Percentiles rank a stretch among this genome's conserved stretches.
These are phyloP conservation scores for Claviceps sp. DNA, from an alignment of 2,329 filamentous ascomycete species.

Conservation along the genomic window DNA sequence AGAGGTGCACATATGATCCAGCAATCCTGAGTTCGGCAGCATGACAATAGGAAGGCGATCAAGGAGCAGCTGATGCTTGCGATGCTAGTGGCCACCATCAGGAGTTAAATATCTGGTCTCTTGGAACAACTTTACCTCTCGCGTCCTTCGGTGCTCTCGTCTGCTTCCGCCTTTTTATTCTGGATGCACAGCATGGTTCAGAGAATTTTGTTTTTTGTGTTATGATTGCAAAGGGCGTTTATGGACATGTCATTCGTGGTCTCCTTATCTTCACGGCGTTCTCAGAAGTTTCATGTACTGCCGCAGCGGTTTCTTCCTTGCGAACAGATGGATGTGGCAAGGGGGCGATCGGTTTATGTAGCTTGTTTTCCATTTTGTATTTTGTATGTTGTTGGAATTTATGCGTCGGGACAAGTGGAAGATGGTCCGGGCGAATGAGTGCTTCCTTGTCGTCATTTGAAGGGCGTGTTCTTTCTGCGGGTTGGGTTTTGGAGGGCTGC, in stretches of 20 bases:
- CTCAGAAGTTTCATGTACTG: neutral
- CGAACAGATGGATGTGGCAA: neutral
- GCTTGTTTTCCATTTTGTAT: neutral
- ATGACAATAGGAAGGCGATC: slow-evolving; percentile 31
- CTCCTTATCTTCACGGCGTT: neutral
- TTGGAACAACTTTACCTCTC: neutral
- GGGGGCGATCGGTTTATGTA: neutral
- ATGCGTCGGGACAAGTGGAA: neutral
- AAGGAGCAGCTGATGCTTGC: slow-evolving; percentile 11
- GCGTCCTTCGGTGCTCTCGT: neutral
- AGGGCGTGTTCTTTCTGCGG: no score
- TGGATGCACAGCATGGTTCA: no score
- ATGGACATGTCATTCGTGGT: neutral
- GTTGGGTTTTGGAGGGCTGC: no score
- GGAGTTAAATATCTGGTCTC: neutral
- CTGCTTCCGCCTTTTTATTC: neutral
- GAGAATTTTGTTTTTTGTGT: no score
- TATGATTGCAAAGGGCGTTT: no score
- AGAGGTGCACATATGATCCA: slow-evolving; percentile 37
- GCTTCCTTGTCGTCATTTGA: no score
- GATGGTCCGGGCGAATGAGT: no score
- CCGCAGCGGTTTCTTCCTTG: neutral
- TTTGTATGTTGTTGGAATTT: neutral
- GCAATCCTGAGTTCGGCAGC: no score
- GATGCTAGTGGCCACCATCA: slow-evolving; percentile 2